Percentiles rank a stretch among this genome's conserved stretches.
These are phyloP conservation scores for Cardamine occulta DNA, from an alignment of 345 rosid genomes.

Conservation along the genomic window DNA sequence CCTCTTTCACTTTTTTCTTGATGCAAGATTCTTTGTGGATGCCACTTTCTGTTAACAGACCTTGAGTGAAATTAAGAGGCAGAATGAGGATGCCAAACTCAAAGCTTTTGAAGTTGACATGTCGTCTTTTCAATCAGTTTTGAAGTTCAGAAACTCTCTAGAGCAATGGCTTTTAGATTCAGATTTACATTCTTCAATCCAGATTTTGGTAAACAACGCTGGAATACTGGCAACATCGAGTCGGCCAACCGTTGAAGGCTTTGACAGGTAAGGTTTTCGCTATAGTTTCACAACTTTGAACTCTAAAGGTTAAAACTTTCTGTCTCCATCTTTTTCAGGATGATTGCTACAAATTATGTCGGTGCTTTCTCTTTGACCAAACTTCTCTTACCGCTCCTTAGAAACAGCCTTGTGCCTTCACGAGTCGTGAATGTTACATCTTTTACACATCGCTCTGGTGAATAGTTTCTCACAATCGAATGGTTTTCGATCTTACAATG, in stretches of 20 bases:
- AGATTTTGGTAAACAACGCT: conserved; percentile 88
- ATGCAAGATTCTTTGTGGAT: conserved; percentile 24
- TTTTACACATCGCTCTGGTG: conserved; percentile 84
- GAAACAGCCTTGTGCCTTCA: conserved; percentile 75
- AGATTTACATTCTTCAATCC: conserved; percentile 74
- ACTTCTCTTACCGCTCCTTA: conserved; percentile 77
- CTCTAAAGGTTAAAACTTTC: neutral
- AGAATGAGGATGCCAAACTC: conserved; percentile 57
- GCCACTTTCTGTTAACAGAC: conserved; percentile 50
- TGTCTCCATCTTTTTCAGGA: conserved; percentile 54
- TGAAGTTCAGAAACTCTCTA: conserved; percentile 62
- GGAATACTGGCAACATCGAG: conserved; percentile 81
- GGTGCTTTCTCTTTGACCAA: conserved; percentile 78
- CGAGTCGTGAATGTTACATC: conserved; percentile 90
- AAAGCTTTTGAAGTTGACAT: conserved; percentile 75
- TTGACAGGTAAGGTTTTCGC: conserved; percentile 63
- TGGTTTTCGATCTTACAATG: neutral
- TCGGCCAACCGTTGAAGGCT: conserved; percentile 69
- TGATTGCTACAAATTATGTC: conserved; percentile 82
- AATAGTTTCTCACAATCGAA: conserved; percentile 15
- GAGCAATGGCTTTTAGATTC: conserved; percentile 79
- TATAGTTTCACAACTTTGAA: neutral
- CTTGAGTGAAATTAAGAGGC: conserved; percentile 51
- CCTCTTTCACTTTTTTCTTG: neutral
- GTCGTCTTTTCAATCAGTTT: conserved; percentile 68